phyloP scores from a whole-genome alignment of 1,284 basidiomycete genomes.

The Leccinum pachyderme region DNA sequence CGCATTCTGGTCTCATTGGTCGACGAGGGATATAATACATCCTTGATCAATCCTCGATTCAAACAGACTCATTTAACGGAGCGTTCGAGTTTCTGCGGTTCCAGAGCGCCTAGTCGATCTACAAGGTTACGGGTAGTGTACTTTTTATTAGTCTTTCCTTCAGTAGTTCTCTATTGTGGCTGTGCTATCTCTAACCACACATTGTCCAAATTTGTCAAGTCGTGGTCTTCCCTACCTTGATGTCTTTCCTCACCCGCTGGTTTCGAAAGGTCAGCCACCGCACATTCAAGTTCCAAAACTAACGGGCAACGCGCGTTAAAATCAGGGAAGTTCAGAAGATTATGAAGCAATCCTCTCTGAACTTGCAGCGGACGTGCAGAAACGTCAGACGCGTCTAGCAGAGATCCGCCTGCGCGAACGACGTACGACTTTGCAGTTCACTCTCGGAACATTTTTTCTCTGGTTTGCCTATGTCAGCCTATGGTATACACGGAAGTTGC shows the following conservation, averaged over 20 bases:
- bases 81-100: background rate
- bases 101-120: background rate
- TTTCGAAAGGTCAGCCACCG: slow-evolving; percentile 28
- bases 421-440: slow-evolving; percentile 76
- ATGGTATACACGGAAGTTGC: slow-evolving; percentile 77
- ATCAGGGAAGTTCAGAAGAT: slow-evolving; percentile 47
- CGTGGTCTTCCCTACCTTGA: slow-evolving; percentile 8
- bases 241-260: slow-evolving; percentile 31
- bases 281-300: background rate
- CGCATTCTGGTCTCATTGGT: too few species aligned
- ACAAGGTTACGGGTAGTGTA: background rate
- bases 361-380: slow-evolving; percentile 67
- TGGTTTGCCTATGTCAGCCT: slow-evolving; percentile 81
- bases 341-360: slow-evolving; percentile 67
- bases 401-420: slow-evolving; percentile 88
- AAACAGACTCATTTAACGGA: background rate
- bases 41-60: background rate
- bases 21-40: background rate
- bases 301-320: background rate
- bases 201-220: slow-evolving; percentile 17
- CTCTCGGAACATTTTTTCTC: slow-evolving; percentile 75
- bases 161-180: slow-evolving; percentile 12
- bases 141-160: background rate
- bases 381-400: slow-evolving; percentile 77
- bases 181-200: slow-evolving; percentile 12